These are phyloP conservation scores for Talaromyces sp. DNA, from an alignment of 2,329 filamentous ascomycete genomes.

Conservation along the genomic window DNA sequence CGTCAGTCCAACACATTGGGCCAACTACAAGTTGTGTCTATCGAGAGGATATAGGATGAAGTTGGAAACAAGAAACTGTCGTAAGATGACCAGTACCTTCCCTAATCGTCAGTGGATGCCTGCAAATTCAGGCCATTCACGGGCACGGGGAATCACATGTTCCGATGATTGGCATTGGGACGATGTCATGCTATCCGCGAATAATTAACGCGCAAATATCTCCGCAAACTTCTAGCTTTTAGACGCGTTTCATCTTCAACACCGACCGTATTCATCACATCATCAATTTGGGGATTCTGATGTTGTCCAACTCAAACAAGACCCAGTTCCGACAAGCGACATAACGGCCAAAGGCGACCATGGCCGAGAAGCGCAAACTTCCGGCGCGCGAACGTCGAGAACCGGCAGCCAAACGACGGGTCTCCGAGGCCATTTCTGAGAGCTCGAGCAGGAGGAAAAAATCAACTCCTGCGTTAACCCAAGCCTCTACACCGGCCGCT, in stretches of 20 bases:
- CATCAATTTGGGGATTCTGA: not conserved
- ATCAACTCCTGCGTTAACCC: conserved; percentile 27
- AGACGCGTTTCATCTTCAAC: not conserved
- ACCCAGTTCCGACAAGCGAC: not conserved
- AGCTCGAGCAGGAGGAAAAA: conserved; percentile 34
- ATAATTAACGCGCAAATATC: conserved; percentile 3
- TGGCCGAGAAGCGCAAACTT: conserved; percentile 47
- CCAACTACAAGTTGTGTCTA: not conserved
- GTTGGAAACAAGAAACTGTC: not conserved
- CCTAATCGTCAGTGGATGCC: not conserved
- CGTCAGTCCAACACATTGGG: not conserved
- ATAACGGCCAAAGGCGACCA: conserved; percentile 20
- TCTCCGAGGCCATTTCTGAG: conserved; percentile 39
- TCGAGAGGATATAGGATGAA: not conserved
- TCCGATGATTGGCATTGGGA: conserved; percentile 1
- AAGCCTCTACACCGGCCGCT: conserved; percentile 29
- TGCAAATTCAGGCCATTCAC: not conserved
- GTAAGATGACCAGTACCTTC: not conserved
- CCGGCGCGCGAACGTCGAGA: conserved; percentile 46
- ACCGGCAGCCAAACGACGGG: conserved; percentile 44
- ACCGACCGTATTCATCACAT: not conserved
- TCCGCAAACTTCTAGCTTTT: not conserved
- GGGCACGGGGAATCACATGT: conserved; percentile 7
- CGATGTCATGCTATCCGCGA: conserved; percentile 6
- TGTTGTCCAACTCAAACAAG: not conserved